These are phyloP conservation scores for Tylopilus cervinicoccineus DNA, from an alignment of 768 basidiomycete genomes.

Conservation along the genomic window DNA sequence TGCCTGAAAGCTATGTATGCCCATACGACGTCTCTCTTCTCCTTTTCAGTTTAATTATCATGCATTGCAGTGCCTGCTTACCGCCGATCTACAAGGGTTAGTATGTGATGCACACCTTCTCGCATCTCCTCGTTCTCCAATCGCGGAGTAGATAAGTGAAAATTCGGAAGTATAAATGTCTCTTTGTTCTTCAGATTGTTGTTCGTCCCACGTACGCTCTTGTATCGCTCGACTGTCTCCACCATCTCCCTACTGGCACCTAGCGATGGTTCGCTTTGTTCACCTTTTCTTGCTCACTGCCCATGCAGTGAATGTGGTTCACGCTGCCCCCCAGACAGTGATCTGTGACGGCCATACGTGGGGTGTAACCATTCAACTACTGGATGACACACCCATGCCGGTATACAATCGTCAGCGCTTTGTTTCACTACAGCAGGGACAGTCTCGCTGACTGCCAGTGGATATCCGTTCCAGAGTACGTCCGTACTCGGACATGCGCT, in stretches of 20 bases:
- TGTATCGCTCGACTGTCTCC: not conserved
- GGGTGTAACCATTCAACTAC: slow-evolving; percentile 12
- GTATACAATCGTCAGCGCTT: slow-evolving; percentile 16
- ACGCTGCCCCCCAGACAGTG: not conserved
- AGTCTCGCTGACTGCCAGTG: not conserved
- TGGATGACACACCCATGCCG: not conserved
- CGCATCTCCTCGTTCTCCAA: not conserved
- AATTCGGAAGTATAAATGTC: slow-evolving; percentile 12
- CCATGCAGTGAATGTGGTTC: not conserved
- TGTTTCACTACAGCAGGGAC: not conserved
- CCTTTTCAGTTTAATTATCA: slow-evolving; percentile 1
- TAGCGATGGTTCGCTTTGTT: slow-evolving; percentile 1
- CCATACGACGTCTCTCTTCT: not conserved
- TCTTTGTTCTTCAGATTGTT: not conserved
- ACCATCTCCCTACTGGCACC: not conserved
- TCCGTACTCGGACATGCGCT: slow-evolving; percentile 4
- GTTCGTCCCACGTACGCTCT: not conserved
- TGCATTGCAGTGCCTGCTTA: not conserved
- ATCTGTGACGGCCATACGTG: slow-evolving; percentile 15
- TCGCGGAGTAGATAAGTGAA: not conserved
- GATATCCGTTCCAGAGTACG: slow-evolving; percentile 8
- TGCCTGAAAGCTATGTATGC: not conserved
- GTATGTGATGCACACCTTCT: not conserved
- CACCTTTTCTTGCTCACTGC: slow-evolving; percentile 2
- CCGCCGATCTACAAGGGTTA: not conserved